Conservation (phyloP, 2,329 filamentous ascomycete species). For the Sphaerulina vaccinii region DNA sequence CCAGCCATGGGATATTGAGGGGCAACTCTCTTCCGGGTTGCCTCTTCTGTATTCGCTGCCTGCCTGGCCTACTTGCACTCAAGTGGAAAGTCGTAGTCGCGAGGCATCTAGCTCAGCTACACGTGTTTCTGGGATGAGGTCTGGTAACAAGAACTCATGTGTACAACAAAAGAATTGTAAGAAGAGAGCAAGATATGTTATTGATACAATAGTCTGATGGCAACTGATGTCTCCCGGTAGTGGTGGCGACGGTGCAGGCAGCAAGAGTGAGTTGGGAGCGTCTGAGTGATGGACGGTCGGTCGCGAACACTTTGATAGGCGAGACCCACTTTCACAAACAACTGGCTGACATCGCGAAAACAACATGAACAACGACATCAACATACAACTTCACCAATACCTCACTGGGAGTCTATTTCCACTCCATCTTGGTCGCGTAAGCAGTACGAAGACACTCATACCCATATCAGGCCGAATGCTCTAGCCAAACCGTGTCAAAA, state of each 20-base stretch:
- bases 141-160: background rate
- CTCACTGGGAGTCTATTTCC: background rate
- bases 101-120: constrained; percentile 1
- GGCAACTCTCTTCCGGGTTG: background rate
- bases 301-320: too few relatives aligned
- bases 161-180: background rate
- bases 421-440: background rate
- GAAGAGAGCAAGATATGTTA: background rate
- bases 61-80: background rate
- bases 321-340: too few relatives aligned
- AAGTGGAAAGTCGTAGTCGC: background rate
- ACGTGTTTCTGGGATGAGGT: background rate
- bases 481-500: background rate
- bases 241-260: background rate
- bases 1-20: constrained; percentile 18
- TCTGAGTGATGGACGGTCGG: background rate
- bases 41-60: constrained; percentile 2
- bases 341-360: too few relatives aligned
- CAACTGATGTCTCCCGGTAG: background rate
- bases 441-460: background rate
- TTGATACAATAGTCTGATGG: background rate
- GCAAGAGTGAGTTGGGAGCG: background rate
- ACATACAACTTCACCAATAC: background rate
- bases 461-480: background rate
- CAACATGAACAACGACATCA: background rate